Evolutionary conservation across 148 eudicot species (phyloP), one percentile per base, ranked within the genome.

Genomic region (Spergularia marina): DNA sequence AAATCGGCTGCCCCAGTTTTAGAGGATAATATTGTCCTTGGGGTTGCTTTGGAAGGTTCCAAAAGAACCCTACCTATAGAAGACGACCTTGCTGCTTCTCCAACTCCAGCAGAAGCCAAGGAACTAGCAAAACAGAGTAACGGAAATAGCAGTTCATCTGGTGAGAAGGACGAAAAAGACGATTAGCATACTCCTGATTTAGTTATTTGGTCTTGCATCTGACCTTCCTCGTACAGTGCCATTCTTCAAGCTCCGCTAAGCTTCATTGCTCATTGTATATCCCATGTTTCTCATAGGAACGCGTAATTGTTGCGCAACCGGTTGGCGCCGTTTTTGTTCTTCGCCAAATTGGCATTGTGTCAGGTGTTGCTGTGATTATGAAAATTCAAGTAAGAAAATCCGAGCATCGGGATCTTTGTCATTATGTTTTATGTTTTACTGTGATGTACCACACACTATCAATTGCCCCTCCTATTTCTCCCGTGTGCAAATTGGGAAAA

Each of bases 21-120:
- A 84, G 95, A 94, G 79, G 98, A 94, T 78, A 94, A 91, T 75
- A 86, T 94, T 57, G 91, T 94, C 70, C 93, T 94, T 16, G 97
- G 97, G 47, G 98, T 94, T 82, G 98, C 97, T 76, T 81, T 94
- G 78, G 98, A 90, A 63, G 97, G 98, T 16, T 91, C 98, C 62
- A 94, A 92, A 80, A 92, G 97, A 81, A 94, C 97, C 70, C 88
- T 94, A 18, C 97, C 97, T 13, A 91, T 94, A 61, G 97, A 91
- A 74, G 98, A 94, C 56, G 91, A 74, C 74, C 71, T 82, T 49
- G 85, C 20, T 60, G 53, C 89, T 39, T 55, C 89, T 67, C 58
- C 83, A 6, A 69, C 75, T 70, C 65, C 86, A 16, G 74, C 81
- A 15, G 96, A 86, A 73, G 65, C 71, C 2, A 90, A 89, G 75